A percentile compares a stretch with the other conserved stretches of the same genome.
Conservation (phyloP, 169 alveolate genomes). For the Babesia gibsoni region DNA sequence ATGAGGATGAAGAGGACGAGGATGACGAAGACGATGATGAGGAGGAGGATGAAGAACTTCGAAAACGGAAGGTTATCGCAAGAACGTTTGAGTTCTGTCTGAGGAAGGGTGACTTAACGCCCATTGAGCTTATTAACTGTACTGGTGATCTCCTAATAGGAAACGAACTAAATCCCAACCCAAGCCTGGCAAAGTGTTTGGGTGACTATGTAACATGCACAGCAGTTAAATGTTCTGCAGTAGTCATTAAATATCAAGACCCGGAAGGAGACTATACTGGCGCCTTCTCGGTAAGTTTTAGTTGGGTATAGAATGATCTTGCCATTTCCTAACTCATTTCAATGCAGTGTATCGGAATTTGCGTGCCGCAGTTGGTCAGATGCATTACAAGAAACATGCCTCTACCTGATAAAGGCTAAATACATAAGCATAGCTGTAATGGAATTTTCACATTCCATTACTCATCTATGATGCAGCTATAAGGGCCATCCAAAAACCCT, state of each 20-base stretch:
- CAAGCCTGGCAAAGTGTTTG: conserved; percentile 22
- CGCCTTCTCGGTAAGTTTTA: conserved; percentile 3
- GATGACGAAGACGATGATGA: neutral
- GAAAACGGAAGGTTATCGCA: conserved; percentile 16
- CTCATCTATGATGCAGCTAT: too few relatives aligned
- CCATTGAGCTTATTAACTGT: conserved; percentile 35
- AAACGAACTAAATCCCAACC: conserved; percentile 17
- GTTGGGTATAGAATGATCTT: neutral
- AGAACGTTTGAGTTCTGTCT: conserved; percentile 42
- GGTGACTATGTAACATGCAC: conserved; percentile 52
- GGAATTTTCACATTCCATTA: too few relatives aligned
- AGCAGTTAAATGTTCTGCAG: neutral
- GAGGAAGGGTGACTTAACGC: conserved; percentile 37
- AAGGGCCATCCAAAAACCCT: too few relatives aligned
- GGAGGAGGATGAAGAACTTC: neutral
- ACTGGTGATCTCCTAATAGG: conserved; percentile 7
- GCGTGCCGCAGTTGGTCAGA: conserved; percentile 22
- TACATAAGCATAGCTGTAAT: too few relatives aligned
- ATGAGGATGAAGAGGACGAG: neutral
- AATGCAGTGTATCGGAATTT: conserved; percentile 44
- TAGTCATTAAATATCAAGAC: neutral
- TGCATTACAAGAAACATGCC: conserved; percentile 32
- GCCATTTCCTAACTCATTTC: neutral
- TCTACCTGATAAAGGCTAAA: too few relatives aligned
- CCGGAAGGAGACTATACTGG: neutral